phyloP scores from a whole-genome alignment of 805 yeast genomes.

The Wickerhamiella australiensis region DNA sequence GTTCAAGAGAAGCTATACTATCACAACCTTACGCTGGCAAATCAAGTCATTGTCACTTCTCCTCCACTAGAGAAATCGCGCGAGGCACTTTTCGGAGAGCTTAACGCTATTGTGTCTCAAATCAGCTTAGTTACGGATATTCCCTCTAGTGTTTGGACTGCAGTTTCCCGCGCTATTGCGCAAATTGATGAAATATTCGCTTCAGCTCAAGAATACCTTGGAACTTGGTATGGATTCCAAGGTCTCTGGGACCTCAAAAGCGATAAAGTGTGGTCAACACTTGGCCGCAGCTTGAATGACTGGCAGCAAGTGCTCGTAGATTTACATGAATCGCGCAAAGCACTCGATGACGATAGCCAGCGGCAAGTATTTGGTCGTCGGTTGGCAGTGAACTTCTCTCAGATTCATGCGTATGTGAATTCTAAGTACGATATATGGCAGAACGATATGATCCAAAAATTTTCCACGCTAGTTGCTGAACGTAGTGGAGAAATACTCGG shows the following conservation, averaged over 20 bases:
- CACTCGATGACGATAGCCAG: constrained; percentile 42
- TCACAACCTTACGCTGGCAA: constrained; percentile 23
- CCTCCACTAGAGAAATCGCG: constrained; percentile 25
- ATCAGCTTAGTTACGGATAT: neutral
- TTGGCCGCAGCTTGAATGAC: constrained; percentile 29
- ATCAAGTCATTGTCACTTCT: constrained; percentile 22
- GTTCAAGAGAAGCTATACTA: constrained; percentile 12
- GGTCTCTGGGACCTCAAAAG: constrained; percentile 46
- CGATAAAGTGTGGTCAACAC: constrained; percentile 30
- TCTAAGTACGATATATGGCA: constrained; percentile 53
- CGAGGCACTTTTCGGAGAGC: constrained; percentile 16
- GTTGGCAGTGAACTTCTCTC: constrained; percentile 35
- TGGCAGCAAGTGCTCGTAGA: constrained; percentile 43
- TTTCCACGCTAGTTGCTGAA: constrained; percentile 32
- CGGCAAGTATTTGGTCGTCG: constrained; percentile 31
- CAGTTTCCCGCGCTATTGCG: neutral
- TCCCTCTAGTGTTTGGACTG: neutral
- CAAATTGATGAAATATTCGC: neutral
- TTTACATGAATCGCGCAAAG: constrained; percentile 33
- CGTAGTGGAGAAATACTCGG: constrained; percentile 27
- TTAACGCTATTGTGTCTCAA: constrained; percentile 10
- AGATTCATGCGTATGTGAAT: constrained; percentile 41
- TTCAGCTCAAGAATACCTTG: constrained; percentile 29
- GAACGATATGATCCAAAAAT: constrained; percentile 32
- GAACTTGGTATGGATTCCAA: constrained; percentile 45